Evolutionary conservation across 352 stramenopile species (phyloP).

Genomic region (Globisporangium spiculum): DNA sequence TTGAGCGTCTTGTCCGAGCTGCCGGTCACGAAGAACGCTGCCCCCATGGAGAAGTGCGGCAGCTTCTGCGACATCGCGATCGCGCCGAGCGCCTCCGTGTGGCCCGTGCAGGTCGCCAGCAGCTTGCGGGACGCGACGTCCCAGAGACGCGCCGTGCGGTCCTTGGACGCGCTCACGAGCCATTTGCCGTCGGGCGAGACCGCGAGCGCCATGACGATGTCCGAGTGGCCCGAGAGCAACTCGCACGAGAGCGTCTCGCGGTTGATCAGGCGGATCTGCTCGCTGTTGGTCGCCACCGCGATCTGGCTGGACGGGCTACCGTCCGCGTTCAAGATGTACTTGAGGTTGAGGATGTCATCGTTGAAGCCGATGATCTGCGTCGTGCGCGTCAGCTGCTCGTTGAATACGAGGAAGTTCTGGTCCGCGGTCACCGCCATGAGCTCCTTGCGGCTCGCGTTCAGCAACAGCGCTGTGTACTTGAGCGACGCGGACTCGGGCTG

Average conservation of each 20-base stretch:
- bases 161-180: conserved; percentile 94
- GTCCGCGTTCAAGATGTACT: conserved; percentile 86
- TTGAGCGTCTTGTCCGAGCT: conserved; percentile 98
- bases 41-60: conserved; percentile 63
- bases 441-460: conserved; percentile 52
- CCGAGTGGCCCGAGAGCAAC: conserved; percentile 95
- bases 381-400: conserved; percentile 60
- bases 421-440: conserved; percentile 79
- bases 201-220: conserved; percentile 97
- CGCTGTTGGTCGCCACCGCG: conserved; percentile 96
- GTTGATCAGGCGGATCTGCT: conserved; percentile 94
- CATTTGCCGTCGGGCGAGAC: conserved; percentile 84
- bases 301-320: conserved; percentile 64
- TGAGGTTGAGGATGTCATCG: conserved; percentile 97
- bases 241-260: conserved; percentile 90
- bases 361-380: conserved; percentile 93
- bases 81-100: conserved; percentile 94
- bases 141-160: conserved; percentile 93
- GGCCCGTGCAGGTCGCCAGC: conserved; percentile 87
- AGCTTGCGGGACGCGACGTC: conserved; percentile 73
- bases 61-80: conserved; percentile 91
- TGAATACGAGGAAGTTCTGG: conserved; percentile 87
- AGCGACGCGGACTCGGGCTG: conserved; percentile 43
- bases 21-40: conserved; percentile 95
- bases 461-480: conserved; percentile 52